phyloP scores from a whole-genome alignment of 2,329 filamentous ascomycete genomes.

The Colletotrichum lupini region DNA sequence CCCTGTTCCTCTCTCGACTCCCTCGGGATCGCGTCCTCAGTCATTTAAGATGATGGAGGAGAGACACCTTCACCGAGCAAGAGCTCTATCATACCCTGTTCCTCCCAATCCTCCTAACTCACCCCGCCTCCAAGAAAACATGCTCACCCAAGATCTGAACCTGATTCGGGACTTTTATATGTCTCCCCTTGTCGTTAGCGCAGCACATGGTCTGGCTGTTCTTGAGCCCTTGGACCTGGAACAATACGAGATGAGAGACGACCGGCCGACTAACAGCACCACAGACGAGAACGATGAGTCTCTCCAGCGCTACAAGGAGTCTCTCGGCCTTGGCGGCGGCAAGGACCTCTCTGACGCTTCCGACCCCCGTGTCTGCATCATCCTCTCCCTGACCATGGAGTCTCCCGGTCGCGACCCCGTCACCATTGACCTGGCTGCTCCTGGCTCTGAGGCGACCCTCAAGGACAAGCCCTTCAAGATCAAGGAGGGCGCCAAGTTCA shows the following conservation, averaged over 20 bases:
- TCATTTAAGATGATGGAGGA: slow-evolving; percentile 13
- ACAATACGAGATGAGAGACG: background rate
- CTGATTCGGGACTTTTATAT: slow-evolving; percentile 29
- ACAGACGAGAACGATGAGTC: slow-evolving; percentile 84
- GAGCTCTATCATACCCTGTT: slow-evolving; percentile 26
- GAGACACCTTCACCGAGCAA: slow-evolving; percentile 19
- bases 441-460: slow-evolving; percentile 79
- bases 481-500: slow-evolving; percentile 94
- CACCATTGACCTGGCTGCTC: slow-evolving; percentile 83
- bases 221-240: background rate
- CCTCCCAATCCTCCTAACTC: slow-evolving; percentile 32
- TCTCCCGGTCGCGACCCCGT: slow-evolving; percentile 85
- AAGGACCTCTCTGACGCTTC: slow-evolving; percentile 78
- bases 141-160: slow-evolving; percentile 8
- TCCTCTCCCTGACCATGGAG: slow-evolving; percentile 89
- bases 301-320: slow-evolving; percentile 97
- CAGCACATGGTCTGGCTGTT: slow-evolving; percentile 7
- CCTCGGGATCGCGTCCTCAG: slow-evolving; percentile 25
- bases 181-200: slow-evolving; percentile 6
- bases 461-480: slow-evolving; percentile 96
- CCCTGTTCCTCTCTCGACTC: slow-evolving; percentile 26
- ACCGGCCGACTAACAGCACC: slow-evolving; percentile 16
- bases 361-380: slow-evolving; percentile 92
- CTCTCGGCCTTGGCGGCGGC: slow-evolving; percentile 85
- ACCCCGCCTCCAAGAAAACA: background rate